Conservation (phyloP, 768 basidiomycete species). For the Chalciporus piperatus region DNA sequence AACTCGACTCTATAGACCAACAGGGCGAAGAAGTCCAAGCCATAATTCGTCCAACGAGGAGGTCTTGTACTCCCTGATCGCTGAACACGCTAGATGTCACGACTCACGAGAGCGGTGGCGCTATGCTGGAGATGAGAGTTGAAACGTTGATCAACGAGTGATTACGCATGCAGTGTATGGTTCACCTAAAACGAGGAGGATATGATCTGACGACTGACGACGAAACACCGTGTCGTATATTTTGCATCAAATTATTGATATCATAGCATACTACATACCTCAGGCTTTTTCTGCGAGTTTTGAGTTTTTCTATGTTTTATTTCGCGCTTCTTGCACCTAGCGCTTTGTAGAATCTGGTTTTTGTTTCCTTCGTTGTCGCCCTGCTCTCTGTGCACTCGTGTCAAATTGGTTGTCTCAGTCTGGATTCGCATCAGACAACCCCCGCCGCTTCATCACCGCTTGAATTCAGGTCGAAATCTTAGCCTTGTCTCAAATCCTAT, state of each 20-base stretch:
- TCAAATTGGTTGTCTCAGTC: too few relatives aligned
- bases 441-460: too few relatives aligned
- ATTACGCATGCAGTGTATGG: background rate
- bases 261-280: conserved; percentile 9
- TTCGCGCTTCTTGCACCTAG: background rate
- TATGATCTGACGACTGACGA: background rate
- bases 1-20: too few relatives aligned
- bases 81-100: too few relatives aligned
- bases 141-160: conserved; percentile 2
- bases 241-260: conserved; percentile 1
- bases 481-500: too few relatives aligned
- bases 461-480: too few relatives aligned
- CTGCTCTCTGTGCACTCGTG: too few relatives aligned
- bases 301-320: too few relatives aligned
- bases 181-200: background rate
- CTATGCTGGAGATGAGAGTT: background rate
- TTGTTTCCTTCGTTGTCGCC: too few relatives aligned
- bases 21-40: conserved; percentile 17
- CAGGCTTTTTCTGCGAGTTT: background rate
- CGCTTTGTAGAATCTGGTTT: too few relatives aligned
- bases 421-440: too few relatives aligned
- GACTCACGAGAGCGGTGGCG: background rate
- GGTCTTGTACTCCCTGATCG: background rate
- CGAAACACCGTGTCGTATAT: conserved; percentile 12
- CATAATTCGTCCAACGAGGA: background rate